Percentiles rank a stretch among this genome's conserved stretches.
These are phyloP conservation scores for Blastocystis sp. DNA, from an alignment of 352 stramenopile genomes.

Conservation along the genomic window DNA sequence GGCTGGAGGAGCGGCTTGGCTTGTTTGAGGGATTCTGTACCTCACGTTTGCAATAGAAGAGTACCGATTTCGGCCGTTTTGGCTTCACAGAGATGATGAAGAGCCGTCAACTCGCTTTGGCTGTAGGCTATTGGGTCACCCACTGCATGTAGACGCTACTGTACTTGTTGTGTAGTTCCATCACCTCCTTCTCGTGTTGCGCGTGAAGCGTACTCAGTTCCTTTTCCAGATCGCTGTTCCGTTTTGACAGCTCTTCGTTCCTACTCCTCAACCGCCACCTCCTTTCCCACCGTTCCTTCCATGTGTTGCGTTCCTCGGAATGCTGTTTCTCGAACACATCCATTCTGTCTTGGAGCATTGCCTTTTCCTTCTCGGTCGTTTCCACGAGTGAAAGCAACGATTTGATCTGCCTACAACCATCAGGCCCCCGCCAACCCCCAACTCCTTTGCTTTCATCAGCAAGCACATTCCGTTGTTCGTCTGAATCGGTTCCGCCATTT, in stretches of 20 bases:
- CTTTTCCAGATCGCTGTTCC: neutral
- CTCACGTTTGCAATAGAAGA: neutral
- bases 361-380: constrained; percentile 3
- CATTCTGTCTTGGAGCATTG: neutral
- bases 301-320: neutral
- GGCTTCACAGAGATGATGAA: constrained; percentile 31
- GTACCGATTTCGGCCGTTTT: constrained; percentile 10
- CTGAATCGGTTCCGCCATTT: neutral
- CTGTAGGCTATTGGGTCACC: constrained; percentile 15
- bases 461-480: neutral
- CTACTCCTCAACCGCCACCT: neutral
- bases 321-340: neutral
- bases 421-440: neutral
- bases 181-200: constrained; percentile 18
- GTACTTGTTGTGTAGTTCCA: neutral
- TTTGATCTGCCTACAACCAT: constrained; percentile 11
- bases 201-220: neutral
- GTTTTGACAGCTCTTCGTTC: neutral
- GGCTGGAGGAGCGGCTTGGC: neutral
- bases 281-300: neutral
- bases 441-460: constrained; percentile 16
- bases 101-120: constrained; percentile 3
- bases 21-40: neutral
- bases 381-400: neutral
- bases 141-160: neutral